Conservation (phyloP, 345 rosid genomes). For the Mangifera indica region DNA sequence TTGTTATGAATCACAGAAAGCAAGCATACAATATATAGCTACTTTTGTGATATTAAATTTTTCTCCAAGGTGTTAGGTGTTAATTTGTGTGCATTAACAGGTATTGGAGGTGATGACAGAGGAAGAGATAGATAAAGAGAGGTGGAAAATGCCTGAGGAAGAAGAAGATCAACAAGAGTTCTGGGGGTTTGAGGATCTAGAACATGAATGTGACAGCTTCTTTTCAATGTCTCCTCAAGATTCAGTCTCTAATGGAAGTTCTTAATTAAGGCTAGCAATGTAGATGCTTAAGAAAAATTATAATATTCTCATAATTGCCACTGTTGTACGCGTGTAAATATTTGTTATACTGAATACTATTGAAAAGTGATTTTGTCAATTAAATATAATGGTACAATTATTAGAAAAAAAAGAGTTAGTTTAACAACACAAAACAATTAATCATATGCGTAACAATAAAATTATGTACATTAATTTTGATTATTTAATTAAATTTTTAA, state of each 20-base stretch:
- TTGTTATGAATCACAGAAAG: constrained; percentile 5
- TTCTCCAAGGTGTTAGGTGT: constrained; percentile 23
- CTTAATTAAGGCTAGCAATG: constrained; percentile 12
- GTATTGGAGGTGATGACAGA: constrained; percentile 62
- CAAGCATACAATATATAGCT: not conserved
- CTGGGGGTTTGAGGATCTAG: constrained; percentile 94
- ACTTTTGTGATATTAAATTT: not conserved
- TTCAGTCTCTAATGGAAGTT: constrained; percentile 56
- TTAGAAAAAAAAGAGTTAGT: too few species aligned
- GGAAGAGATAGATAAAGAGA: constrained; percentile 57
- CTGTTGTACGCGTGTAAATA: constrained; percentile 17
- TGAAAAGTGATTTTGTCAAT: too few species aligned
- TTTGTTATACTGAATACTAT: too few species aligned
- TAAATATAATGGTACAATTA: too few species aligned
- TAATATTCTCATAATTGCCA: not conserved
- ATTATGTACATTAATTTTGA: too few species aligned
- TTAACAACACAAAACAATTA: too few species aligned
- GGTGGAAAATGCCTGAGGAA: constrained; percentile 85
- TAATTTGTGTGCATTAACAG: constrained; percentile 31
- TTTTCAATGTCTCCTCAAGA: constrained; percentile 60
- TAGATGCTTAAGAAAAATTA: not conserved
- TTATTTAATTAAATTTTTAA: too few species aligned
- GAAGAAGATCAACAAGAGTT: constrained; percentile 70
- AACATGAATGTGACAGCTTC: constrained; percentile 54
- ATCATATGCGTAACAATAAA: too few species aligned